These are phyloP conservation scores for Hansenula lynferdii DNA, from an alignment of 1,139 yeast species.

Conservation along the genomic window DNA sequence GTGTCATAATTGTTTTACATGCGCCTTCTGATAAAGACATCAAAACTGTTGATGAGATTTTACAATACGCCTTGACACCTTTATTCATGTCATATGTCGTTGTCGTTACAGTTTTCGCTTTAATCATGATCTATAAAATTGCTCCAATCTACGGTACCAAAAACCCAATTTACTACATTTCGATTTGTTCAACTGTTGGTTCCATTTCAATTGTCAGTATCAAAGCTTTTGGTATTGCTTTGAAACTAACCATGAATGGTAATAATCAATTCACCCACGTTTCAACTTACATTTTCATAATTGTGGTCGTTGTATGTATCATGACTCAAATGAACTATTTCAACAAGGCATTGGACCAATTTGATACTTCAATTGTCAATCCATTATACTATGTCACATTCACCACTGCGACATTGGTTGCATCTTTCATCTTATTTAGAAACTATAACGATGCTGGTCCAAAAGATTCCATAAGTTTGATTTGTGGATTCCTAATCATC, in stretches of 20 bases:
- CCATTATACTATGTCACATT: conserved; percentile 90
- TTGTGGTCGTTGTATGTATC: conserved; percentile 78
- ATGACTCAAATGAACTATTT: conserved; percentile 91
- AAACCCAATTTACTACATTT: conserved; percentile 86
- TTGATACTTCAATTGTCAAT: conserved; percentile 88
- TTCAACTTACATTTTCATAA: conserved; percentile 76
- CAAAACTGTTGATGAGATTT: conserved; percentile 82
- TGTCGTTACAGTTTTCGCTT: conserved; percentile 58
- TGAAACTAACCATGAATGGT: conserved; percentile 82
- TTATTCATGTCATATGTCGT: conserved; percentile 68
- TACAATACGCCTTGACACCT: conserved; percentile 76
- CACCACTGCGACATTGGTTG: conserved; percentile 82
- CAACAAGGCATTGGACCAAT: conserved; percentile 90
- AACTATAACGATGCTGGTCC: conserved; percentile 85
- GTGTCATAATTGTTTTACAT: conserved; percentile 84
- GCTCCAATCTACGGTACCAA: conserved; percentile 78
- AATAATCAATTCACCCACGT: conserved; percentile 84
- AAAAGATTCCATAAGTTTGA: conserved; percentile 76
- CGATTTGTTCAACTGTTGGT: conserved; percentile 88
- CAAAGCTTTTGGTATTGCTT: conserved; percentile 91
- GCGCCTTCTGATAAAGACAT: conserved; percentile 94
- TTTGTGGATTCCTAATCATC: conserved; percentile 83
- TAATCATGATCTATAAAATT: conserved; percentile 76
- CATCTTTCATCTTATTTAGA: conserved; percentile 80
- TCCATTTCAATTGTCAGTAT: conserved; percentile 90